Conservation (phyloP, 768 basidiomycete genomes). For the Pleurotus pulmonarius region DNA sequence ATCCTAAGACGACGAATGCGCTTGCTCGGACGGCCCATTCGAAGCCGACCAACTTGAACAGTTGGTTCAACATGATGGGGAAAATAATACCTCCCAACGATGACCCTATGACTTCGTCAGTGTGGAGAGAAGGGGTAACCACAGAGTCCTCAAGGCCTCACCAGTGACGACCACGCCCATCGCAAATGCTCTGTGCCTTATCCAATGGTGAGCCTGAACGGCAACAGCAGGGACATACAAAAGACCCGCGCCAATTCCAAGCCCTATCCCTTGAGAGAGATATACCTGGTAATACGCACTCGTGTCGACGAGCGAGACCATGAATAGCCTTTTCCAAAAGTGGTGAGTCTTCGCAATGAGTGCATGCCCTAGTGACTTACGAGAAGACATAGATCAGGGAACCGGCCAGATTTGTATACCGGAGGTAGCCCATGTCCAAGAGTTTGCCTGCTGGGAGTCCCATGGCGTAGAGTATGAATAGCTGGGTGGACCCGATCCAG, state of each 20-base stretch:
- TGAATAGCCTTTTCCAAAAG: slow-evolving; percentile 21
- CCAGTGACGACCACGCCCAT: slow-evolving; percentile 44
- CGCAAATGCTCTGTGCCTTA: slow-evolving; percentile 33
- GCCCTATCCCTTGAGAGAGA: slow-evolving; percentile 39
- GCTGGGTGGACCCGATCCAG: slow-evolving; percentile 34
- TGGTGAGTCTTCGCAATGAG: slow-evolving; percentile 1
- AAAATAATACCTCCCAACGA: slow-evolving; percentile 48
- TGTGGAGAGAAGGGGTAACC: too few species aligned
- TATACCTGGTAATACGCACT: slow-evolving; percentile 38
- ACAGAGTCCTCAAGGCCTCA: background rate
- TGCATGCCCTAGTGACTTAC: slow-evolving; percentile 10
- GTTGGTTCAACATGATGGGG: slow-evolving; percentile 51
- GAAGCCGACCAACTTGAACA: slow-evolving; percentile 38
- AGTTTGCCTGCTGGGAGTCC: slow-evolving; percentile 26
- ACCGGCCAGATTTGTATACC: slow-evolving; percentile 18
- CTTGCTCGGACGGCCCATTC: slow-evolving; percentile 39
- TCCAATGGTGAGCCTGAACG: slow-evolving; percentile 44
- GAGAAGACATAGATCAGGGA: slow-evolving; percentile 24
- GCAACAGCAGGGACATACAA: slow-evolving; percentile 42
- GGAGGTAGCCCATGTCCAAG: slow-evolving; percentile 34
- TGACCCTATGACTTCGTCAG: slow-evolving; percentile 24
- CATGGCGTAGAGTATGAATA: slow-evolving; percentile 24
- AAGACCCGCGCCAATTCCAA: slow-evolving; percentile 38
- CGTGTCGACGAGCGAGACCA: slow-evolving; percentile 27
- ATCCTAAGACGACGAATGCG: slow-evolving; percentile 31